Evolutionary conservation across 2,329 filamentous ascomycete species (phyloP), one percentile per base, ranked within the genome.

Genomic region (Hypomyces rosellus): DNA sequence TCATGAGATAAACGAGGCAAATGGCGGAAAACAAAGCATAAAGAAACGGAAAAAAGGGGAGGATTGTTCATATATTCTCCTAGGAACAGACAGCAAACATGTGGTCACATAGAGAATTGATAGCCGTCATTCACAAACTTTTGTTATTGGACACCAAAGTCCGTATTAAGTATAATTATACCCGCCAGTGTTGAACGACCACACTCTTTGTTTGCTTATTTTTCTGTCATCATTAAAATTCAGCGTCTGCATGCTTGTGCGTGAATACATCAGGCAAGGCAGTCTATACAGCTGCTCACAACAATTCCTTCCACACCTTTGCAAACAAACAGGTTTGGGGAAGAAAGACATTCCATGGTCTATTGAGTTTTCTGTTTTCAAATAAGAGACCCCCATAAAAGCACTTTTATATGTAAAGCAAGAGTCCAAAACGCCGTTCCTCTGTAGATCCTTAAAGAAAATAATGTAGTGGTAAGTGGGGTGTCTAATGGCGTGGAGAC

Each of bases 241-340:
- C 25, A 30, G 25, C 25, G 25, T 30, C 25, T 30, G 25, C 25
- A 30, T 8, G 6, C 6, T 11, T 30, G 11, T 33, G 22, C 41
- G n/a, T 30, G 30, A 25, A 49, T 49, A 51, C 39, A 34, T 46
- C 16, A 53, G 59, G 38, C 38, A 41, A 4, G 37, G 57, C 58
- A 58, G 46, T 49, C 49, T 43, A 49, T 53, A 33, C 16, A 45
- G 46, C 36, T 9, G 36, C 38, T 41, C 38, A 3, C 25, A 30
- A 30, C 25, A 30, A 30, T 7, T 30, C 25, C 25, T 30, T 30
- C 25, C 25, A 20, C 15, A 6, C 7, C 15, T 20, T 20, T 18
- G 18, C 44, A 12, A 30, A 47, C 33, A 25, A 48, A 47, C 34
- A 53, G 44, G 25, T 41, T 45, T 42, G 16, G 41, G 39, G 38